Percentiles rank a stretch among this genome's conserved stretches.
phyloP scores from a whole-genome alignment of 1,139 yeast species.

The Pichia norvegensis region DNA sequence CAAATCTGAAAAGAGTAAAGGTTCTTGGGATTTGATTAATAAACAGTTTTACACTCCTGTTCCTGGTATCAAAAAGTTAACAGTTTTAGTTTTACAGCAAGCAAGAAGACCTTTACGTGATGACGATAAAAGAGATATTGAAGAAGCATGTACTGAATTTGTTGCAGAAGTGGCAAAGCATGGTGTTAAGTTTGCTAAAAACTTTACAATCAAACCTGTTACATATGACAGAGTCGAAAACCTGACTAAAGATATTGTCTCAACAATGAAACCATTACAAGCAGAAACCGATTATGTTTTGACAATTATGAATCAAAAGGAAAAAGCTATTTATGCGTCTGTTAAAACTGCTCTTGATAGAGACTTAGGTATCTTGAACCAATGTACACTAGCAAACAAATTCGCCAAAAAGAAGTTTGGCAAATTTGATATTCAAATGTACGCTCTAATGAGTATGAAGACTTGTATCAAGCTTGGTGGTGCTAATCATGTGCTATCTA shows the following conservation, averaged over 20 bases:
- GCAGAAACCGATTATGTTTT: slow-evolving; percentile 16
- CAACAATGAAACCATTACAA: slow-evolving; percentile 12
- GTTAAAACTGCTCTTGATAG: slow-evolving; percentile 20
- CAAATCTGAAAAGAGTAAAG: slow-evolving; percentile 20
- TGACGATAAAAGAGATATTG: slow-evolving; percentile 13
- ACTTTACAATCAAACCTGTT: slow-evolving; percentile 9
- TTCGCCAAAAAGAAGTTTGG: slow-evolving; percentile 19
- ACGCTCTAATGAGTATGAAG: slow-evolving; percentile 23
- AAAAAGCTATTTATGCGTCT: slow-evolving; percentile 18
- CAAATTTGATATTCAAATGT: slow-evolving; percentile 21
- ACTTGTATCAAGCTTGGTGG: slow-evolving; percentile 23
- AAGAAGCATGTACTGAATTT: slow-evolving; percentile 15
- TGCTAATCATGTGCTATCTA: slow-evolving; percentile 18
- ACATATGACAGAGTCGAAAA: slow-evolving; percentile 11
- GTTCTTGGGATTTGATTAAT: slow-evolving; percentile 21
- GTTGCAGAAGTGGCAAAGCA: slow-evolving; percentile 15
- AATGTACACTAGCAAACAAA: slow-evolving; percentile 21
- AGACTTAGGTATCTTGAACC: slow-evolving; percentile 20
- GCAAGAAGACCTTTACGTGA: slow-evolving; percentile 15
- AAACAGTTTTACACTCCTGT: slow-evolving; percentile 18
- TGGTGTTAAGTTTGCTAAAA: slow-evolving; percentile 15
- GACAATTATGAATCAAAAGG: slow-evolving; percentile 17
- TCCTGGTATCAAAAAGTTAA: slow-evolving; percentile 13
- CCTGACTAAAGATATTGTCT: slow-evolving; percentile 13
- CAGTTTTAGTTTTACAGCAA: slow-evolving; percentile 17